phyloP scores from a whole-genome alignment of 2,329 filamentous ascomycete species.

The Ophiostoma sp. region DNA sequence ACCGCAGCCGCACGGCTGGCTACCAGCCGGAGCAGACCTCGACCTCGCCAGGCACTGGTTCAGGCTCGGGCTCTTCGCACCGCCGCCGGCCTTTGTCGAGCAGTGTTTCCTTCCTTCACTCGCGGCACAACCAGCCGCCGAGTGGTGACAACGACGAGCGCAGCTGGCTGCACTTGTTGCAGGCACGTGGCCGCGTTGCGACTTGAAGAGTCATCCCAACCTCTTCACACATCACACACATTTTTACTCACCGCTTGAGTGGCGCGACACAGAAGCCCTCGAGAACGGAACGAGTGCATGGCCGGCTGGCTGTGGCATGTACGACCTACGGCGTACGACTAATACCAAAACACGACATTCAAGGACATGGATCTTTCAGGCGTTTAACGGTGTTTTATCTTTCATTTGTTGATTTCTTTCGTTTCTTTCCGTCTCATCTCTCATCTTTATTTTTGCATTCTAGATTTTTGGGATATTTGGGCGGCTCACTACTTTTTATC shows the following conservation, averaged over 20 bases:
- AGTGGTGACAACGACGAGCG: constrained; percentile 37
- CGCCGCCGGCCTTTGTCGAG: constrained; percentile 33
- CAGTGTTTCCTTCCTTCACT: constrained; percentile 31
- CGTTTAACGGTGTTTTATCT: neutral
- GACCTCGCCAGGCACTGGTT: neutral
- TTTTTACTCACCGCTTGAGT: neutral
- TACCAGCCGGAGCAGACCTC: neutral
- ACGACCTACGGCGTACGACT: neutral
- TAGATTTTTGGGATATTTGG: neutral
- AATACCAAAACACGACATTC: neutral
- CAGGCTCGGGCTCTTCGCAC: neutral
- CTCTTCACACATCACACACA: neutral
- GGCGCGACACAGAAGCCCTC: neutral
- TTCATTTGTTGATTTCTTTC: neutral
- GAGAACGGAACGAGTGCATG: neutral
- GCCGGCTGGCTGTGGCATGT: neutral
- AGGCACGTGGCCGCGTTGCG: constrained; percentile 40
- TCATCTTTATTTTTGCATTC: neutral
- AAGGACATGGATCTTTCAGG: neutral
- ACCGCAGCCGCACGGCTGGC: neutral
- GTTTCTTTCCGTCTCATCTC: neutral
- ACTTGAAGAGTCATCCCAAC: neutral
- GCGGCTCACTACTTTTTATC: neutral
- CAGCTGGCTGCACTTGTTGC: constrained; percentile 40
- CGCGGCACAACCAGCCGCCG: constrained; percentile 30